phyloP scores from a whole-genome alignment of 345 rosid species.

The Kernera saxatilis region DNA sequence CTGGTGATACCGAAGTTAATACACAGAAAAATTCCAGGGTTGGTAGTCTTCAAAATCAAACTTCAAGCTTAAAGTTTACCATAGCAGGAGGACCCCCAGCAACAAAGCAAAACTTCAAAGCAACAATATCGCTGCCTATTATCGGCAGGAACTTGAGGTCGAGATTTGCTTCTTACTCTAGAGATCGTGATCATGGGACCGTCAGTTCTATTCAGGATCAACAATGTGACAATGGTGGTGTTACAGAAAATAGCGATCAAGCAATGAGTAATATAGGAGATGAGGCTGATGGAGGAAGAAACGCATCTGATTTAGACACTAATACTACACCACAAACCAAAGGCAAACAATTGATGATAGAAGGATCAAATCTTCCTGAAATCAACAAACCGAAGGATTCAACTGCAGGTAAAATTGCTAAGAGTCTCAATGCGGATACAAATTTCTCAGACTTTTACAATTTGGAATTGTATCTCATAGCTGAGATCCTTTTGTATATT shows the following conservation, averaged over 20 bases:
- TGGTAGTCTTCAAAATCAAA: slow-evolving; percentile 27
- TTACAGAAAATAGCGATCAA: slow-evolving; percentile 10
- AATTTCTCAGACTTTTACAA: neutral
- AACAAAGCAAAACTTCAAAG: slow-evolving; percentile 79
- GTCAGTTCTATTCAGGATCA: slow-evolving; percentile 11
- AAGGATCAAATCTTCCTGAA: slow-evolving; percentile 30
- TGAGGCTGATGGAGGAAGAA: slow-evolving; percentile 1
- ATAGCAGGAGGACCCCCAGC: slow-evolving; percentile 98
- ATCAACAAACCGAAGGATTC: slow-evolving; percentile 28
- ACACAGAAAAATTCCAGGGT: slow-evolving; percentile 28
- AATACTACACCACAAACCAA: slow-evolving; percentile 27
- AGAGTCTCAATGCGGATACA: neutral
- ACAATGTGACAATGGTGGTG: slow-evolving; percentile 5
- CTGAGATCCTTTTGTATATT: neutral
- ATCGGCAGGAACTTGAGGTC: slow-evolving; percentile 75
- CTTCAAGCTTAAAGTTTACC: slow-evolving; percentile 52
- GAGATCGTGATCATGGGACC: slow-evolving; percentile 31
- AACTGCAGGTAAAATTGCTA: slow-evolving; percentile 37
- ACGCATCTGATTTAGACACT: slow-evolving; percentile 13
- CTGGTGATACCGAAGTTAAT: slow-evolving; percentile 50
- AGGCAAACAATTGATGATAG: slow-evolving; percentile 22
- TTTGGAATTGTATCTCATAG: neutral
- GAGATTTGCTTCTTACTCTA: slow-evolving; percentile 57
- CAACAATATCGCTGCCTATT: slow-evolving; percentile 72
- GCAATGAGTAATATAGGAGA: slow-evolving; percentile 7